These are phyloP conservation scores for Paraurostyla sp. DNA, from an alignment of 73 alveolate genomes.

Conservation along the genomic window DNA sequence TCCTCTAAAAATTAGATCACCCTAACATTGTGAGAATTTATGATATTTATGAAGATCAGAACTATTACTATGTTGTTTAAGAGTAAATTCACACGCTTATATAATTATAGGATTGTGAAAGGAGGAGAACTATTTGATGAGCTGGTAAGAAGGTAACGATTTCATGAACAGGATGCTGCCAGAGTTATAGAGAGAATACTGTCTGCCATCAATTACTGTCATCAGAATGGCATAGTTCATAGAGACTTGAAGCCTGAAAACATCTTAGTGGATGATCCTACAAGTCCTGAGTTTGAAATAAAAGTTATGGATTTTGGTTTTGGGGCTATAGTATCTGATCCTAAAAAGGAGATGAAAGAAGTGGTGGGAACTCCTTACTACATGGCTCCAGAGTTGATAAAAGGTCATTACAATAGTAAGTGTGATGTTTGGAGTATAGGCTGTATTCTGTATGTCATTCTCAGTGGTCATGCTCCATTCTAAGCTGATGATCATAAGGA, in stretches of 20 bases:
- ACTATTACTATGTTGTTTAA: neutral
- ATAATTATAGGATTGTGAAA: neutral
- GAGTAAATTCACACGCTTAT: slow-evolving; percentile 7
- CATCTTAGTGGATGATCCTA: slow-evolving; percentile 35
- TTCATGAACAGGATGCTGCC: slow-evolving; percentile 49
- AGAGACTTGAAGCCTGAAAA: slow-evolving; percentile 75
- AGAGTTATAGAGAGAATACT: slow-evolving; percentile 1
- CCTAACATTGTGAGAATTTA: slow-evolving; percentile 45
- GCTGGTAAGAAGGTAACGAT: neutral
- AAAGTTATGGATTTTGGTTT: slow-evolving; percentile 75
- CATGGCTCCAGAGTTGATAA: slow-evolving; percentile 59
- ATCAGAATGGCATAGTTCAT: slow-evolving; percentile 54
- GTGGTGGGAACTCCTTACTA: slow-evolving; percentile 61
- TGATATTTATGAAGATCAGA: slow-evolving; percentile 40
- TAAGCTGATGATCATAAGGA: neutral
- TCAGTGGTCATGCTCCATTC: slow-evolving; percentile 28
- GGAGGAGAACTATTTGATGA: slow-evolving; percentile 68
- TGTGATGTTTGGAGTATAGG: slow-evolving; percentile 65
- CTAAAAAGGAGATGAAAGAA: slow-evolving; percentile 27
- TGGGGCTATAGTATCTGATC: neutral
- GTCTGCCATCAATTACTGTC: slow-evolving; percentile 61
- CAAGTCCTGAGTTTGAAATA: slow-evolving; percentile 3
- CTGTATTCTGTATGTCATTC: neutral
- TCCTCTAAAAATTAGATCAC: slow-evolving; percentile 28
- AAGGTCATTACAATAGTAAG: slow-evolving; percentile 36